These are phyloP conservation scores for Xerocomus nothofagi DNA, from an alignment of 1,284 basidiomycete genomes.

Conservation along the genomic window DNA sequence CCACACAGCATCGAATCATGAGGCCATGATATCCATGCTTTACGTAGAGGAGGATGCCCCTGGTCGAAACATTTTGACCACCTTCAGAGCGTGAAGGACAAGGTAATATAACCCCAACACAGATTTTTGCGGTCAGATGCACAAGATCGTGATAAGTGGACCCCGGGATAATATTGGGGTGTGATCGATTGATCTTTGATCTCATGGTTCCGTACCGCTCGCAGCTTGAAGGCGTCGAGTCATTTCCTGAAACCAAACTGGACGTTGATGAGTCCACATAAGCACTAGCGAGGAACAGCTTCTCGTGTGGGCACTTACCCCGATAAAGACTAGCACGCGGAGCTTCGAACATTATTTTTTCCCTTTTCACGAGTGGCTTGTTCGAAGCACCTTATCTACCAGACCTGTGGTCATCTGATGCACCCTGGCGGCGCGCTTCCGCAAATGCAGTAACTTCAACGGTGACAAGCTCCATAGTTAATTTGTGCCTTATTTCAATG, in stretches of 20 bases:
- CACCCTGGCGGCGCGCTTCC: constrained; percentile 6
- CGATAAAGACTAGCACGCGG: constrained; percentile 44
- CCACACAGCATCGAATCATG: constrained; percentile 27
- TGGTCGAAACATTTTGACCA: constrained; percentile 36
- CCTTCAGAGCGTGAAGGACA: constrained; percentile 42
- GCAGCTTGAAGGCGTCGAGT: constrained; percentile 23
- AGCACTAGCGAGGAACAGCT: background rate
- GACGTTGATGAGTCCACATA: constrained; percentile 32
- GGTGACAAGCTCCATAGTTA: constrained; percentile 8
- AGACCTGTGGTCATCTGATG: constrained; percentile 4
- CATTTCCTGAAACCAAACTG: constrained; percentile 25
- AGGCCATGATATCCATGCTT: constrained; percentile 5
- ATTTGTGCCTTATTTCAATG: constrained; percentile 14
- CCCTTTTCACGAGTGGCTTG: constrained; percentile 35
- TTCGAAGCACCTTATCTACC: constrained; percentile 16
- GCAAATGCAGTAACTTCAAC: constrained; percentile 11
- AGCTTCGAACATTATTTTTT: constrained; percentile 40
- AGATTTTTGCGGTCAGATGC: constrained; percentile 25
- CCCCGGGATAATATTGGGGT: constrained; percentile 26
- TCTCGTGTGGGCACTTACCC: constrained; percentile 15
- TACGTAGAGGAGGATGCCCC: constrained; percentile 24
- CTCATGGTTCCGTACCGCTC: constrained; percentile 37
- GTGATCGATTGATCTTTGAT: constrained; percentile 37
- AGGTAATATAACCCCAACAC: constrained; percentile 41
- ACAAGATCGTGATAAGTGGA: constrained; percentile 36